A percentile compares a stretch with the other conserved stretches of the same genome.
These are phyloP conservation scores for Cladorrhinum sp. DNA, from an alignment of 2,329 filamentous ascomycete genomes.

Conservation along the genomic window DNA sequence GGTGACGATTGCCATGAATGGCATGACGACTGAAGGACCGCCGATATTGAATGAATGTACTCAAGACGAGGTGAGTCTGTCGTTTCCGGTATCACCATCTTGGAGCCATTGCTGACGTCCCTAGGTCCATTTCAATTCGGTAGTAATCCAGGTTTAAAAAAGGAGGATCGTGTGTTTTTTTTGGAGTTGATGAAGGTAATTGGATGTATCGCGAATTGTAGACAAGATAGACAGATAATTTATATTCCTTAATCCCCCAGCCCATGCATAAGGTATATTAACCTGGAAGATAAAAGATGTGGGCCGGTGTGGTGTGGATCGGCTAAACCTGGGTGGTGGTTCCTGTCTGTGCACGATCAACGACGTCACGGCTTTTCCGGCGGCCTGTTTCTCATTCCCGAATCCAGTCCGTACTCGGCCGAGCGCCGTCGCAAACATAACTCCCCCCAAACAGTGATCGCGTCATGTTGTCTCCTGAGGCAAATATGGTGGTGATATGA, in stretches of 20 bases:
- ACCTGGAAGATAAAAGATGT: neutral
- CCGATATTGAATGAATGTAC: constrained; percentile 34
- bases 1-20: constrained; percentile 39
- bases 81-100: constrained; percentile 32
- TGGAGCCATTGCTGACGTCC: constrained; percentile 29
- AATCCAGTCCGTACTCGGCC: neutral
- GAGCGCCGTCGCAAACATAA: neutral
- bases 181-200: neutral
- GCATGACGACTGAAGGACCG: constrained; percentile 37
- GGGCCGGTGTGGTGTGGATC: constrained; percentile 6
- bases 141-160: neutral
- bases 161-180: neutral
- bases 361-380: constrained; percentile 22
- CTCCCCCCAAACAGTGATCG: neutral
- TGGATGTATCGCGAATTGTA: neutral
- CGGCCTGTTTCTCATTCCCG: neutral
- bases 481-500: neutral
- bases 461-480: neutral
- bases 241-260: neutral
- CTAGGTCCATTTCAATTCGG: constrained; percentile 24
- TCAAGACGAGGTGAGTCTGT: constrained; percentile 15
- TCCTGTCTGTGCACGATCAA: constrained; percentile 10
- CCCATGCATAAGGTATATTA: neutral
- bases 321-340: constrained; percentile 9
- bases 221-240: neutral